Evolutionary conservation across 73 alveolate species (phyloP), one percentile per base, ranked within the genome.

Genomic region (Symbiodinium pilosum): DNA sequence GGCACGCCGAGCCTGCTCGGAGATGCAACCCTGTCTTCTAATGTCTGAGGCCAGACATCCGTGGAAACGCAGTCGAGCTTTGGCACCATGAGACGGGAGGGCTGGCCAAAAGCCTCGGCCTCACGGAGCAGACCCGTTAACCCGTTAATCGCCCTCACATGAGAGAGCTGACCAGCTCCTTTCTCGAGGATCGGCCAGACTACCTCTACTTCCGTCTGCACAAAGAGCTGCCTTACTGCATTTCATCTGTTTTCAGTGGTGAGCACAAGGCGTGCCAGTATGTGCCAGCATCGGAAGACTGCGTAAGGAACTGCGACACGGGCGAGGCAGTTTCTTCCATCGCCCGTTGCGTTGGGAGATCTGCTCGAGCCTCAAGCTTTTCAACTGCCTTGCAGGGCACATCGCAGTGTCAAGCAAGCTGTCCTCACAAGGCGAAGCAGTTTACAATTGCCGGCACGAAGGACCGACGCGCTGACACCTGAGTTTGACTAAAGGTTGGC

Each of bases 171-270:
- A n/a, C n/a, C n/a, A n/a, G n/a, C n/a, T n/a, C n/a, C n/a, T n/a
- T n/a, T n/a, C n/a, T n/a, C 8, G 52, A 87, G 89, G 98, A 92
- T 64, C 88, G 98, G 28, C 98, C 98, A 9, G 98, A 92, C 83
- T 92, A 92, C 38, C 28, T 92, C 56, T 73, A 92, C 32, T 92
- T 92, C 98, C 77, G 98, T 14, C 83, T 92, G 30, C 71, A 92
- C 89, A 92, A 92, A n/a, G 98, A 92, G 87, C 32, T 21, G 43
- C 68, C 41, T 43, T 7, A 30, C 43, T 40, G 11, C 6, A n/a
- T n/a, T n/a, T n/a, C n/a, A n/a, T n/a, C n/a, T n/a, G n/a, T n/a
- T n/a, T n/a, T n/a, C n/a, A n/a, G n/a, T n/a, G n/a, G n/a, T n/a
- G n/a, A n/a, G n/a, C n/a, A n/a, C n/a, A n/a, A n/a, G n/a, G n/a